Conservation (phyloP, 768 basidiomycete species). For the Phallus indusiatus region DNA sequence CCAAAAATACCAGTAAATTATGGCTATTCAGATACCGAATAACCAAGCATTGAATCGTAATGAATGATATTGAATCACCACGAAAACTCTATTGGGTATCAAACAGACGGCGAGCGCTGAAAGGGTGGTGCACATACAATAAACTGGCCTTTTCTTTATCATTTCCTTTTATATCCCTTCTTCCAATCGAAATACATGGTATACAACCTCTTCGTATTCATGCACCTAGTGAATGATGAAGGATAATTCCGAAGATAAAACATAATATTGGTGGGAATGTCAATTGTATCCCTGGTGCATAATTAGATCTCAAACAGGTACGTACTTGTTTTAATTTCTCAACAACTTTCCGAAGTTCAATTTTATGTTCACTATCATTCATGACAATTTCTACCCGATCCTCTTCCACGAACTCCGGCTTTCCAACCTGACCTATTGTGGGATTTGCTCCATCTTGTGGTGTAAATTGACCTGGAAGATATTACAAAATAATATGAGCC, state of each 20-base stretch:
- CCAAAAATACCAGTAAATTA: no score
- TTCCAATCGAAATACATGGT: slow-evolving; percentile 44
- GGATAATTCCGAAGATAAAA: no score
- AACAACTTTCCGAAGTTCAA: slow-evolving; percentile 31
- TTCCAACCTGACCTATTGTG: slow-evolving; percentile 32
- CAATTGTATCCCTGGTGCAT: not conserved
- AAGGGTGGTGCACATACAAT: no score
- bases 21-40: no score
- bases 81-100: no score
- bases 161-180: slow-evolving; percentile 13
- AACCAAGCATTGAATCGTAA: no score
- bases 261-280: no score
- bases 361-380: slow-evolving; percentile 26
- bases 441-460: slow-evolving; percentile 35
- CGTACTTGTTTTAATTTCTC: slow-evolving; percentile 37
- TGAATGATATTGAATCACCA: no score
- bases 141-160: not conserved
- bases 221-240: slow-evolving; percentile 30
- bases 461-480: slow-evolving; percentile 39
- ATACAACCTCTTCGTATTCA: slow-evolving; percentile 50
- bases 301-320: not conserved
- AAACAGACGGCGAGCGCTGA: no score
- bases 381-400: slow-evolving; percentile 45
- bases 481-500: not conserved
- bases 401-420: slow-evolving; percentile 41